Base-by-base conservation (phyloP, 2,329 filamentous ascomycete species). In the Fusarium nematophilum region DNA sequence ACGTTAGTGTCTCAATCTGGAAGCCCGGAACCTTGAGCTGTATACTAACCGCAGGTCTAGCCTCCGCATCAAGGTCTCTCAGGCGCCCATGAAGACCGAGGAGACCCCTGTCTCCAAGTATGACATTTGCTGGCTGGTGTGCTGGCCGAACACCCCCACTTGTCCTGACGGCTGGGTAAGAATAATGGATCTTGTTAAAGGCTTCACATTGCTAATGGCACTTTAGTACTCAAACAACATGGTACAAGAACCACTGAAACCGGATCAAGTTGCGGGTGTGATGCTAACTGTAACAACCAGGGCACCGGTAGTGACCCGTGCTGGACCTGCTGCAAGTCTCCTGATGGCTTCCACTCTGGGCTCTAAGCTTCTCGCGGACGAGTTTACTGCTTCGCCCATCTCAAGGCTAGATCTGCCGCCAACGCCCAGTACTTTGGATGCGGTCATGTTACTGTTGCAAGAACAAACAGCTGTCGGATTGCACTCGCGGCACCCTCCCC, bases 51-150 rank as follows among this genome's bases (percentile, higher is more conserved):
- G 2, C 1, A 1, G 9, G 6, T n/a, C 9, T 5, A 59, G 57
- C 3, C 36, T 59, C 5, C 44, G 25, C 2, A 54, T 59, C n/a
- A 49, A 55, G 6, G 17, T 59, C 2, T 54, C 42, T 1, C 48
- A 21, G 21, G 14, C 26, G 3, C 31, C 37, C 1, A 6, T 43
- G 13, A 14, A 18, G 2, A 37, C 1, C 2, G 10, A 2, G 0
- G 4, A 26, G 3, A 5, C 7, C 3, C 7, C 17, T 0, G 2
- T 11, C 6, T 6, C 29, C 23, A 3, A 18, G 1, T 0, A 3
- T 0, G 17, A 31, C 1, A 1, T 31, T 5, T 59, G 56, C 36
- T 59, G 55, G 55, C 6, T 43, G 2, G 0, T 38, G 0, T 59
- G 55, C 11, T 36, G 14, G 4, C 14, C 17, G 0, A 27, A 49